A percentile compares a stretch with the other conserved stretches of the same genome.
Conservation (phyloP, 768 basidiomycete species). For the Tubosaeta brunneosetosa region DNA sequence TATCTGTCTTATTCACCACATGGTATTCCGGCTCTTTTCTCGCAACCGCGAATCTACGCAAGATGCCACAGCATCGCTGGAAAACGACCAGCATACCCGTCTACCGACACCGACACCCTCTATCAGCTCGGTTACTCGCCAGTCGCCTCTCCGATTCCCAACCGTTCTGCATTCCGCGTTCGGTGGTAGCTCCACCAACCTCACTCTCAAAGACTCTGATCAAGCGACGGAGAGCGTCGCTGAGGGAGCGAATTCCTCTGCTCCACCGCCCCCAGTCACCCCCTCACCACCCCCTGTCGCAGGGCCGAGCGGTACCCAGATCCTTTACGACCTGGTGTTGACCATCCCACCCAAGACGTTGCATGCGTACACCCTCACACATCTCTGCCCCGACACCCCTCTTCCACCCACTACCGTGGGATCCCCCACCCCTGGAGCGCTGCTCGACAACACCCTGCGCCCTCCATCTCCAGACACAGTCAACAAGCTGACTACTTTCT, state of each 20-base stretch:
- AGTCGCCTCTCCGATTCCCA: conserved; percentile 22
- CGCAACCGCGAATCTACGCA: conserved; percentile 35
- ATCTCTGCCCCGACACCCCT: conserved; percentile 31
- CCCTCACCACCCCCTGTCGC: conserved; percentile 32
- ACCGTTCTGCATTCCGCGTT: conserved; percentile 11
- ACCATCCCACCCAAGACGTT: conserved; percentile 64
- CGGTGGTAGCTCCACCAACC: conserved; percentile 20
- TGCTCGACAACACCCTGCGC: conserved; percentile 5
- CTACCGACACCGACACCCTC: conserved; percentile 55
- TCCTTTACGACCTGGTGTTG: conserved; percentile 48
- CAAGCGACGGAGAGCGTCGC: conserved; percentile 2
- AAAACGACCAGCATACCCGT: conserved; percentile 24
- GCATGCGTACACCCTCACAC: conserved; percentile 55
- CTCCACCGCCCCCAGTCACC: conserved; percentile 27
- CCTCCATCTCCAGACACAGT: conserved; percentile 38
- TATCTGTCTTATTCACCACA: conserved; percentile 1
- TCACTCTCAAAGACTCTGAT: conserved; percentile 17
- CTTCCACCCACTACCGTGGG: conserved; percentile 3
- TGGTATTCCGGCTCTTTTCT: conserved; percentile 42
- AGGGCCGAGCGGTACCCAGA: conserved; percentile 38
- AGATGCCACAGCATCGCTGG: conserved; percentile 7
- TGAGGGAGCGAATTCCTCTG: conserved; percentile 8
- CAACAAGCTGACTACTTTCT: conserved; percentile 51
- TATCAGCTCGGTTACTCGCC: conserved; percentile 28
- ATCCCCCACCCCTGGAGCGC: conserved; percentile 13